phyloP scores from a whole-genome alignment of 768 basidiomycete genomes.

The Macrolepiota fuliginosa region DNA sequence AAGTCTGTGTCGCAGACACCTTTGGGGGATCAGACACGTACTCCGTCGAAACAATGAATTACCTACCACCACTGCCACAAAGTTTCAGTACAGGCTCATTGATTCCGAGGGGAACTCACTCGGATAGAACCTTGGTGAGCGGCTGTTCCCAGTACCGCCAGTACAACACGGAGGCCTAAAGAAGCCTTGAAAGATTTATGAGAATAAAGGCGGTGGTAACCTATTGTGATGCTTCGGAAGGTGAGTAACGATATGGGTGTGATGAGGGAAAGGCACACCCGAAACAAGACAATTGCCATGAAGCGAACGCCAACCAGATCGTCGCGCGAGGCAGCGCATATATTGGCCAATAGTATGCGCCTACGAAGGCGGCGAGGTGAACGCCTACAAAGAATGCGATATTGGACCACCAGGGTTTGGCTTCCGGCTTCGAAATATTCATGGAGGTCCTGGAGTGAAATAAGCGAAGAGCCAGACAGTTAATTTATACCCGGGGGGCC shows the following conservation, averaged over 20 bases:
- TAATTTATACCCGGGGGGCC: not conserved
- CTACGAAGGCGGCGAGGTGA: conserved; percentile 56
- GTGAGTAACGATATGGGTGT: not conserved
- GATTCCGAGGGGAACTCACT: conserved; percentile 31
- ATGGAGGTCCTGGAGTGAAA: not conserved
- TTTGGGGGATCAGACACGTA: conserved; percentile 17
- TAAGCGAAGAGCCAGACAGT: not conserved
- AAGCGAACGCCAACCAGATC: conserved; percentile 47
- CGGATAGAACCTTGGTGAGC: conserved; percentile 83
- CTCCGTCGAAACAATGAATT: not conserved
- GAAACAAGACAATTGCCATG: conserved; percentile 72
- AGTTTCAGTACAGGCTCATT: not conserved
- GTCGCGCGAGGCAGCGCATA: conserved; percentile 41
- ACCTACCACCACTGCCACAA: conserved; percentile 48
- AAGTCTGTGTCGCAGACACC: conserved; percentile 71
- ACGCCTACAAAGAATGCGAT: conserved; percentile 50
- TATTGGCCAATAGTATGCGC: conserved; percentile 49
- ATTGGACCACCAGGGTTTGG: conserved; percentile 64
- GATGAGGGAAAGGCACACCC: conserved; percentile 41
- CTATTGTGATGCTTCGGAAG: conserved; percentile 60
- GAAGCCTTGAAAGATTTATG: conserved; percentile 68
- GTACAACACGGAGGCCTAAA: conserved; percentile 48
- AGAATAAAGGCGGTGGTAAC: conserved; percentile 79
- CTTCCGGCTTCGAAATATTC: not conserved
- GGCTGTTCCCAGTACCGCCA: conserved; percentile 67